Percentiles rank a stretch among this genome's conserved stretches.
Evolutionary conservation across 2,329 filamentous ascomycete species (phyloP).

Genomic region (Camillea tinctor): DNA sequence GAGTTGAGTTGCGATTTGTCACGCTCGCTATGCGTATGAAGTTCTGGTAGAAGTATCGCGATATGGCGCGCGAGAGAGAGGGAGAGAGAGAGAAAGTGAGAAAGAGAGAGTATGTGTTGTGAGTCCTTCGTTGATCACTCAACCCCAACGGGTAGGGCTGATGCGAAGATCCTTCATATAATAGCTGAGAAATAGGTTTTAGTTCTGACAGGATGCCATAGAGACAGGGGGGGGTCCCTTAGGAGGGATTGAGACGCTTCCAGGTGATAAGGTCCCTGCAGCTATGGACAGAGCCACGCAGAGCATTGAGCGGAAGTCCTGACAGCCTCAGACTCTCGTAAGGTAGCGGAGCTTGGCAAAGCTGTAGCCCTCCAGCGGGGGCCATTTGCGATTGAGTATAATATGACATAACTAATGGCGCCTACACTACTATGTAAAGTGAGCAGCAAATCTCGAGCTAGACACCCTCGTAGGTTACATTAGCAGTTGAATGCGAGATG

Average conservation of each 20-base stretch:
- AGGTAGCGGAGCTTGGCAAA: background rate
- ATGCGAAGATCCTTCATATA: slow-evolving; percentile 19
- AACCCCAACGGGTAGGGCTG: slow-evolving; percentile 14
- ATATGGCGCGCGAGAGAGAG: no score
- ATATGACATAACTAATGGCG: background rate
- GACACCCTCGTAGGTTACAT: background rate
- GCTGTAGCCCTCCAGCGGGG: background rate
- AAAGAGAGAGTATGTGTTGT: background rate
- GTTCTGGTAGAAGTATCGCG: slow-evolving; percentile 1
- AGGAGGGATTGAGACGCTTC: slow-evolving; percentile 13
- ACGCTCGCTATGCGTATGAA: slow-evolving; percentile 5
- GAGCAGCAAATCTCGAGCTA: background rate
- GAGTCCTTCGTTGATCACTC: slow-evolving; percentile 6
- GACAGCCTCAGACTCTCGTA: background rate
- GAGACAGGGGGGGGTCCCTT: slow-evolving; percentile 9
- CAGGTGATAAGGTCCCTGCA: slow-evolving; percentile 4
- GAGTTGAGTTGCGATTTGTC: slow-evolving; percentile 1
- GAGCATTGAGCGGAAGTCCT: background rate
- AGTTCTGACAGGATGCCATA: slow-evolving; percentile 20
- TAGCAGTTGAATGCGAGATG: background rate
- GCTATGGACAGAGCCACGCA: background rate
- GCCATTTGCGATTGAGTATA: background rate
- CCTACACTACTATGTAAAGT: background rate
- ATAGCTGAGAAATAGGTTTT: slow-evolving; percentile 17
- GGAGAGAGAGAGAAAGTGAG: no score